Conservation (phyloP, 805 yeast species). For the Pichia manshurica region DNA sequence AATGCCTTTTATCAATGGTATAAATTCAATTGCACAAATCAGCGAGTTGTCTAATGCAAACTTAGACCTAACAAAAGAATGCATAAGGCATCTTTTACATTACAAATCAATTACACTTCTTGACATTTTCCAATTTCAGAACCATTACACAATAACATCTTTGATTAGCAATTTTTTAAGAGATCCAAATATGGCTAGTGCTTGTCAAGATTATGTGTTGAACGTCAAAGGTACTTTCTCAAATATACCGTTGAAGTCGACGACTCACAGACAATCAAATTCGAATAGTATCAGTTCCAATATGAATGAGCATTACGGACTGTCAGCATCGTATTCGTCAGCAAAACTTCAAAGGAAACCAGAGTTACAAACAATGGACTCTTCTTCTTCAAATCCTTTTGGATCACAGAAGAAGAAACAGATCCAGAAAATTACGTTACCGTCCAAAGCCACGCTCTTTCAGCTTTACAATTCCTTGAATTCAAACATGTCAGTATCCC, state of each 20-base stretch:
- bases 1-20: slow-evolving; percentile 80
- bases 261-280: slow-evolving; percentile 11
- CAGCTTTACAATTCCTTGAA: slow-evolving; percentile 70
- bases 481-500: slow-evolving; percentile 69
- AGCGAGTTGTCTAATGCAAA: slow-evolving; percentile 79
- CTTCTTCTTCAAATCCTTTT: slow-evolving; percentile 4
- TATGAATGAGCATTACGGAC: not conserved
- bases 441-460: slow-evolving; percentile 63
- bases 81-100: slow-evolving; percentile 86
- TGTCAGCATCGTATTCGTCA: not conserved
- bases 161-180: slow-evolving; percentile 62
- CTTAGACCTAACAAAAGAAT: slow-evolving; percentile 68
- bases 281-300: slow-evolving; percentile 3
- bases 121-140: slow-evolving; percentile 85
- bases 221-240: slow-evolving; percentile 34
- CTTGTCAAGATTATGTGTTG: slow-evolving; percentile 80
- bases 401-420: not conserved
- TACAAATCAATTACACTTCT: slow-evolving; percentile 78
- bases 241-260: slow-evolving; percentile 21
- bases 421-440: slow-evolving; percentile 32
- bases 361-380: slow-evolving; percentile 3
- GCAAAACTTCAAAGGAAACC: slow-evolving; percentile 1
- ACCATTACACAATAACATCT: slow-evolving; percentile 85
- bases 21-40: slow-evolving; percentile 74
- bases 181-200: slow-evolving; percentile 61